A percentile compares a stretch with the other conserved stretches of the same genome.
Evolutionary conservation across 768 basidiomycete species (phyloP).

Genomic region (Lactifluus echinatus): DNA sequence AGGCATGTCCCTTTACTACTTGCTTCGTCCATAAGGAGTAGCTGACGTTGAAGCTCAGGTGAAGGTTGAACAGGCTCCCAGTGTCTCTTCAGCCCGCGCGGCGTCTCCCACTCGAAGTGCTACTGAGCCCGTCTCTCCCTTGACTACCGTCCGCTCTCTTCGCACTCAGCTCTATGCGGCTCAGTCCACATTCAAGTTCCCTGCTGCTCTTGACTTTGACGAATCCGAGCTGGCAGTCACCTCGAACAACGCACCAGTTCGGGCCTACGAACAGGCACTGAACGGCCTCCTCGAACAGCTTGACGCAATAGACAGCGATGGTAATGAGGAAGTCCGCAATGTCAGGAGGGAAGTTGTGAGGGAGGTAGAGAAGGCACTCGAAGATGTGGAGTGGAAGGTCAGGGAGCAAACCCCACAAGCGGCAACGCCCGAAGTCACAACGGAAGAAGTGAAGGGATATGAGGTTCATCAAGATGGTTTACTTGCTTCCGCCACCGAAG

Average conservation of each 20-base stretch:
- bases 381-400: slow-evolving; percentile 34
- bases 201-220: slow-evolving; percentile 1
- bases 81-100: neutral
- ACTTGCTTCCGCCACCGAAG: neutral
- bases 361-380: slow-evolving; percentile 52
- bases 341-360: slow-evolving; percentile 46
- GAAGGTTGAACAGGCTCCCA: neutral
- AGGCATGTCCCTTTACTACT: neutral
- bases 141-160: slow-evolving; percentile 5
- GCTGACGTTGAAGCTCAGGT: neutral
- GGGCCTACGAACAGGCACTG: slow-evolving; percentile 51
- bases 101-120: neutral
- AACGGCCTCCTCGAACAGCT: slow-evolving; percentile 54
- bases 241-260: slow-evolving; percentile 48
- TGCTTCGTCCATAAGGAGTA: neutral
- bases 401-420: neutral
- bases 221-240: slow-evolving; percentile 45
- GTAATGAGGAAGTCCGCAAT: slow-evolving; percentile 43
- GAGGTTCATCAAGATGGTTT: neutral
- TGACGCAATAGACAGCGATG: slow-evolving; percentile 61
- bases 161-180: slow-evolving; percentile 5
- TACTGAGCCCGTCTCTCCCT: neutral
- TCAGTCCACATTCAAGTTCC: slow-evolving; percentile 8
- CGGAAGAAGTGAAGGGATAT: neutral
- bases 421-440: neutral